Conservation (phyloP, 2,329 filamentous ascomycete species). For the Botryosphaeria dothidea region DNA sequence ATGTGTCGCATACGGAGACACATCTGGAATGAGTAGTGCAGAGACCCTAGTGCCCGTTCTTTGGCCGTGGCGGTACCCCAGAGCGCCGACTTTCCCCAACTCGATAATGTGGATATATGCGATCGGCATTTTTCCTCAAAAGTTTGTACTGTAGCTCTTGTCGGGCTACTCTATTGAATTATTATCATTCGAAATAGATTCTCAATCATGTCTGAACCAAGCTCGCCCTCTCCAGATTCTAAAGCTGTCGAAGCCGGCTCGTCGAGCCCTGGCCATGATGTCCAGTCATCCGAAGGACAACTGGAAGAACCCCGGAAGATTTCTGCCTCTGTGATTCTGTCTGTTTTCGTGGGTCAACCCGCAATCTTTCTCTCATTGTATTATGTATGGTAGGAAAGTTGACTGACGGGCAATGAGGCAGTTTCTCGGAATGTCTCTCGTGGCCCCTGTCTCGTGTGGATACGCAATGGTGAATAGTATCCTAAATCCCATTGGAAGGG, state of each 20-base stretch:
- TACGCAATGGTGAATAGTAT: conserved; percentile 25
- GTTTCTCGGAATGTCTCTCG: conserved; percentile 27
- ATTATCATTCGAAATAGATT: neutral
- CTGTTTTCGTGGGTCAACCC: neutral
- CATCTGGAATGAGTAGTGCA: neutral
- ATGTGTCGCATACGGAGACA: neutral
- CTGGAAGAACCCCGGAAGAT: neutral
- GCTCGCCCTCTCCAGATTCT: neutral
- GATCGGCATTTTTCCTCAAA: neutral
- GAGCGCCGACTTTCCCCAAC: neutral
- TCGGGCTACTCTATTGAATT: neutral
- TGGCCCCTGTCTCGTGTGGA: conserved; percentile 26
- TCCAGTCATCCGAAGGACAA: neutral
- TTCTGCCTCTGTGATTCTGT: neutral
- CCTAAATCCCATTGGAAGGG: conserved; percentile 23
- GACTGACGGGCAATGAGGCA: neutral
- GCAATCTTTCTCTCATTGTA: neutral
- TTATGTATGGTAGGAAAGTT: neutral
- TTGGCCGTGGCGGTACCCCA: neutral
- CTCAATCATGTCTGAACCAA: neutral
- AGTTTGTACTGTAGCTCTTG: too few species aligned
- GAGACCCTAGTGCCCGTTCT: neutral
- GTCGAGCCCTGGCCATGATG: neutral
- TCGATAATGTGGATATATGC: neutral
- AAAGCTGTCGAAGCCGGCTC: neutral